Percentiles rank a stretch among this genome's conserved stretches.
Conservation (phyloP, 441 rosid species). For the Aquilaria agallochum region DNA sequence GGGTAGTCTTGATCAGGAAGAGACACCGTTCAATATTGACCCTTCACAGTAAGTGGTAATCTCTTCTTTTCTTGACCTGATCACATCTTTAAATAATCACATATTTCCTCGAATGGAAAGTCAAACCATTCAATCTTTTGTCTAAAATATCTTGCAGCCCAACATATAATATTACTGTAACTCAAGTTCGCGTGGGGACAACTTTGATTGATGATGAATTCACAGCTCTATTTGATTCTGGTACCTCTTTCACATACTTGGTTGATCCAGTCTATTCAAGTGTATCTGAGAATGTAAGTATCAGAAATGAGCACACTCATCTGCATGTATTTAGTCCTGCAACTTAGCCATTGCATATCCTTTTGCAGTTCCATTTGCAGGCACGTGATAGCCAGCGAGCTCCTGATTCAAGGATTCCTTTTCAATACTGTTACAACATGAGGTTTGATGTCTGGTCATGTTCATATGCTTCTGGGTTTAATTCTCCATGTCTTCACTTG, state of each 20-base stretch:
- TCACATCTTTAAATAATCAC: conserved; percentile 8
- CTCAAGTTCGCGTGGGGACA: conserved; percentile 51
- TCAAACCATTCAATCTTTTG: conserved; percentile 9
- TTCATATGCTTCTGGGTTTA: conserved; percentile 4
- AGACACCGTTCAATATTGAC: conserved; percentile 54
- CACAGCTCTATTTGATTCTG: conserved; percentile 56
- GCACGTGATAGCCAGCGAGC: conserved; percentile 42
- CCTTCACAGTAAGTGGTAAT: conserved; percentile 54
- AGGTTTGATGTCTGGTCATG: conserved; percentile 31
- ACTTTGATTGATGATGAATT: conserved; percentile 36
- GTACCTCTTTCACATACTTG: conserved; percentile 65
- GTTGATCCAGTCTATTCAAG: conserved; percentile 45
- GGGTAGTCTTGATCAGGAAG: conserved; percentile 62
- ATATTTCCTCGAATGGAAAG: conserved; percentile 2
- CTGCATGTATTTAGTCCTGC: background rate
- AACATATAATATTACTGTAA: conserved; percentile 44
- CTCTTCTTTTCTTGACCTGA: conserved; percentile 23
- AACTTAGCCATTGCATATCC: conserved; percentile 9
- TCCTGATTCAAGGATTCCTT: conserved; percentile 55
- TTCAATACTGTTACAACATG: conserved; percentile 54
- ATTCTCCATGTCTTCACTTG: conserved; percentile 4
- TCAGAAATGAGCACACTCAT: background rate
- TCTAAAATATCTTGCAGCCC: conserved; percentile 37
- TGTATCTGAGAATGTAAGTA: conserved; percentile 45
- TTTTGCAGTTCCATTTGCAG: conserved; percentile 53